Evolutionary conservation across 108 stramenopile species (phyloP).

Genomic region (Aureococcus anophagefferens): DNA sequence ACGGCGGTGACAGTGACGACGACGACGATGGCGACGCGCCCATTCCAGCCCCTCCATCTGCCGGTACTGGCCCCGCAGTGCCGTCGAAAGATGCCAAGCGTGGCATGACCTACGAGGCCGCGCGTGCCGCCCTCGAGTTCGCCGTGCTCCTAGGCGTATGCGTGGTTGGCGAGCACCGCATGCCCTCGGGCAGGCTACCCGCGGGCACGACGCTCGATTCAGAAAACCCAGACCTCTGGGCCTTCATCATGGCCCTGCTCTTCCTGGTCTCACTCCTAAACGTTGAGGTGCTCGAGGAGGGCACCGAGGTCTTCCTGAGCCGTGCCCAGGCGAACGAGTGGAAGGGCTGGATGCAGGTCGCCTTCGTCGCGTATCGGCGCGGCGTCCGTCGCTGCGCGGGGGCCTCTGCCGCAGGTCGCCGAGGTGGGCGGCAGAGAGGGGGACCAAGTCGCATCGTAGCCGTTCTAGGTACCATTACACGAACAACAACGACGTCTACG

Average conservation of each 20-base stretch:
- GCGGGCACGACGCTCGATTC: not conserved
- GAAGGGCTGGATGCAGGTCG: slow-evolving; percentile 62
- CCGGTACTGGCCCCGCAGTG: too few relatives aligned
- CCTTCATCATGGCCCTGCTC: not conserved
- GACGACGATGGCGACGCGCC: slow-evolving; percentile 21
- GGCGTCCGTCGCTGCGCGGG: too few relatives aligned
- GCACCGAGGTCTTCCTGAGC: slow-evolving; percentile 17
- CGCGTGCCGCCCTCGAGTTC: not conserved
- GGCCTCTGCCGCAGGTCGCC: too few relatives aligned
- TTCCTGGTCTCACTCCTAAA: not conserved
- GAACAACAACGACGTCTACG: slow-evolving; percentile 46
- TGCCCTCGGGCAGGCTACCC: not conserved
- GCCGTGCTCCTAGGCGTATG: not conserved
- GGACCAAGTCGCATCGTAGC: too few relatives aligned
- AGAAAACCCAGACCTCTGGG: not conserved
- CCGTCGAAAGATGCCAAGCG: not conserved
- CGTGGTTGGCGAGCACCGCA: not conserved
- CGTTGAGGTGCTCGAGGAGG: not conserved
- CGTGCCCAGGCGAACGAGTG: slow-evolving; percentile 55
- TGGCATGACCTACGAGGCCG: not conserved
- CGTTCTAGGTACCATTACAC: too few relatives aligned
- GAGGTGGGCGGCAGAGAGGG: too few relatives aligned
- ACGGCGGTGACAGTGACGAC: not conserved
- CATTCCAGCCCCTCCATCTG: too few relatives aligned
- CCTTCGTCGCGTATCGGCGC: slow-evolving; percentile 49